Evolutionary conservation across 176 grass and related monocot species (phyloP), one percentile per base, ranked within the genome.

Genomic region (Dendrocalamus sinicus): DNA sequence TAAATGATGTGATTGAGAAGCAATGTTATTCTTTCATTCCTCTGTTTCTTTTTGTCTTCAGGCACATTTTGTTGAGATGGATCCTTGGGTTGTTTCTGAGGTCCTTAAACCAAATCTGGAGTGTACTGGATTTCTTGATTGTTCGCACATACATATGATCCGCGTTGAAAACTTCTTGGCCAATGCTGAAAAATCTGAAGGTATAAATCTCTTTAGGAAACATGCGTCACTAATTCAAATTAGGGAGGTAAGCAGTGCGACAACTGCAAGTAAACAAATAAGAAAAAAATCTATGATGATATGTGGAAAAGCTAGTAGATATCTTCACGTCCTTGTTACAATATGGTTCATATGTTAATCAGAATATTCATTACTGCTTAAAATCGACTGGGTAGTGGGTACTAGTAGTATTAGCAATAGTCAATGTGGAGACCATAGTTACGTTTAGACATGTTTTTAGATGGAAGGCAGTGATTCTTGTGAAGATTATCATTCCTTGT

Each of bases 1-100:
- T 72, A 71, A 66, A 65, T 39, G 35, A 86, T 44, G 12, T 51
- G 50, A 83, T 59, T 66, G n/a, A 14, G 35, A 86, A 50, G 24
- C 41, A 62, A 72, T 14, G 14, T 67, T 12, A 60, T 67, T 28
- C 23, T 48, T 65, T 58, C 9, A 19, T 84, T 68, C 9, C 54
- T 64, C 20, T 58, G 19, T 75, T 73, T 85, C 14, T 80, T 51
- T 77, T 71, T 76, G 16, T 14, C 85, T 52, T 40, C 77, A 98
- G 93, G 93, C 77, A 54, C 96, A 98, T 75, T 98, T 98, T 85
- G 93, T 98, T 81, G 96, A 98, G 88, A 88, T 95, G 93, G 91
- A 98, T 79, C 92, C 93, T 82, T 96, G 93, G 93, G 91, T 98
- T 78, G 84, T 95, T 77, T 95, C 90, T 55, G 90, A 94, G 69